These are phyloP conservation scores for Cryptosporidium canis DNA, from an alignment of 169 alveolate genomes.

Conservation along the genomic window DNA sequence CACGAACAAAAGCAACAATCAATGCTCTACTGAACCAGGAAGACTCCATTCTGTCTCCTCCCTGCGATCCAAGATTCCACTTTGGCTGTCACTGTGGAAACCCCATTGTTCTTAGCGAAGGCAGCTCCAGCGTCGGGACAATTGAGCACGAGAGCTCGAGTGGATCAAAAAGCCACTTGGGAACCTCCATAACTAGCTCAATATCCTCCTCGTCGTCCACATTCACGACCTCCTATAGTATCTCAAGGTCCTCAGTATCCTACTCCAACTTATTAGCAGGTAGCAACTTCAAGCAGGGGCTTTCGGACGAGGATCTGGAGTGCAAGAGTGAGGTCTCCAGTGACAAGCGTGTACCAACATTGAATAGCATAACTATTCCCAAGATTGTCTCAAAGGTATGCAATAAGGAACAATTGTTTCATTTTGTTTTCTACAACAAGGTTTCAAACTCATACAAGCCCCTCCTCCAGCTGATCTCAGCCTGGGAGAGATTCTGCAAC, in stretches of 20 bases:
- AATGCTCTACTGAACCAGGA: constrained; percentile 54
- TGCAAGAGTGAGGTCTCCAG: not conserved
- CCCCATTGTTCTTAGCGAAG: not conserved
- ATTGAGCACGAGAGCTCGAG: not conserved
- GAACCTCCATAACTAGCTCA: constrained; percentile 8
- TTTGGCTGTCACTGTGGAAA: constrained; percentile 65
- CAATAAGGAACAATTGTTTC: constrained; percentile 14
- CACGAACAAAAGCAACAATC: constrained; percentile 63
- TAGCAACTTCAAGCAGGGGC: not conserved
- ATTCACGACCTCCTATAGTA: constrained; percentile 46
- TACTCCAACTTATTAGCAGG: not conserved
- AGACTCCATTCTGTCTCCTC: constrained; percentile 60
- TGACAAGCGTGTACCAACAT: not conserved
- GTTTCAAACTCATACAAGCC: constrained; percentile 24
- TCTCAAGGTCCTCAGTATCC: constrained; percentile 41
- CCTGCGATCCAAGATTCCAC: constrained; percentile 70
- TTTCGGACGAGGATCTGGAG: not conserved
- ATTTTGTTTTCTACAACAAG: constrained; percentile 4
- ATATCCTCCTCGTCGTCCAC: constrained; percentile 26
- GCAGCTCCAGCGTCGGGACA: not conserved
- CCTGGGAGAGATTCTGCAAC: constrained; percentile 61
- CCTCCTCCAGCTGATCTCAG: not conserved
- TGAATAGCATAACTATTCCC: not conserved
- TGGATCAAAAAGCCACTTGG: not conserved
- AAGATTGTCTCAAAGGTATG: constrained; percentile 39